Base-by-base conservation (phyloP, 306 rosid genomes). In the Lagenaria siceraria region DNA sequence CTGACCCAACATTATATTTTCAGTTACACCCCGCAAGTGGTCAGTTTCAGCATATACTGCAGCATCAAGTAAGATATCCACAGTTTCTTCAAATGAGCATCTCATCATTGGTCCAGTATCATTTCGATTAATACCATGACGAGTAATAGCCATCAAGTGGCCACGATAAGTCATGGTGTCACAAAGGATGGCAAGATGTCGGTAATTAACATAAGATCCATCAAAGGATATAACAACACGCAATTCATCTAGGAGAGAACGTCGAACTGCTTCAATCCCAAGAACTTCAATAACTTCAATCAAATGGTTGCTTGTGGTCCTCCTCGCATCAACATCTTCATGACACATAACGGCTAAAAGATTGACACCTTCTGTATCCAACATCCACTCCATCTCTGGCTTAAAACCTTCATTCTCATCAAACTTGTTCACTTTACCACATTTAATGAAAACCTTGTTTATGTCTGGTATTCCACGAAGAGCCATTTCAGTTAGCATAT, bases 91-190 rank as follows among this genome's bases (percentile, higher is more conserved):
- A 80, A 96, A 96, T 13, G 99, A 96, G 84, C 99, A 96, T 74
- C 99, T 87, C 99, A 96, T 96, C 99, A 96, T 92, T 22, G 99
- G 99, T 21, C 99, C 99, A 10, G 98, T 96, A 76, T 96, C 99
- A 80, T 96, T 96, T 54, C 98, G 49, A 73, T 96, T 96, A 74
- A 96, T 96, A 29, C 99, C 99, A 77, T 96, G 99, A 46, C 99
- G 99, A 4, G 99, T 96, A 66, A 96, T 96, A 75, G 99, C 96
- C 99, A 96, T 96, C 87, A 96, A 86, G 88, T 96, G 97, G 75
- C 99, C 98, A 55, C 99, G 88, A 82, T 96, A 92, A 2, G 99
- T 96, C 99, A 96, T 96, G 27, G 99, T 92, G 77, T 96, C 99
- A 79, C 99, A 96, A 24, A 96, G 99, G 80, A 96, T 96, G 77